Evolutionary conservation across 306 rosid genomes (phyloP), one percentile per base, ranked within the genome.

Genomic region (Fagus crenata): DNA sequence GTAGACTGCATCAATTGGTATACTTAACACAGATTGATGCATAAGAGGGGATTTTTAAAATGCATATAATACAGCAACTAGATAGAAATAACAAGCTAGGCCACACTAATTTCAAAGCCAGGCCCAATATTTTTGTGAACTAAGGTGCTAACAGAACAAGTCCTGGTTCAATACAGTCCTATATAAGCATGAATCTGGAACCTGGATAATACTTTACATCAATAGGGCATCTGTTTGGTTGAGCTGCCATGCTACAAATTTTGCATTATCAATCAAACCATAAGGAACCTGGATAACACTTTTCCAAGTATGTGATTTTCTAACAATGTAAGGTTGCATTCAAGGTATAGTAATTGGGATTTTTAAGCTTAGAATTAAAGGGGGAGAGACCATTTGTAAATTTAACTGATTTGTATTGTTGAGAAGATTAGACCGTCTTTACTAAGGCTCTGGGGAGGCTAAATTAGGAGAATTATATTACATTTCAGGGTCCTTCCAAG

Each of bases 1-100:
- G 96, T 77, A 95, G 97, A 81, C 98, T 95, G 96, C 90, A 90
- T 76, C 73, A 85, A 78, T 46, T 63, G 55, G 49, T 83, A 75
- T 74, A 70, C 77, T 69, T 58, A 51, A 53, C 73, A 77, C 80
- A 55, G 58, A 73, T 14, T 42, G 41, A 54, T 37, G 72, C 68
- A 78, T 13, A 51, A 56, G 71, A 75, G 39, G 18, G 35, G 59
- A 53, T 7, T 74, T 7, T 74, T 76, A 31, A 49, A 73, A 72
- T 71, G 70, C 69, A 76, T 58, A 74, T 17, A 72, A 39, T 72
- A 8, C 17, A 80, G 43, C 18, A 77, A 72, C 11, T 49, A 63
- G 41, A 39, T 54, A 63, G 69, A 39, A 67, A 67, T 37, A 18
- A n/a, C 43, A 12, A 63, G 6, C 41, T 14, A 63, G 69, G 69